Evolutionary conservation across 1,139 yeast genomes (phyloP).

Genomic region (Citeromyces hawaiiensis): DNA sequence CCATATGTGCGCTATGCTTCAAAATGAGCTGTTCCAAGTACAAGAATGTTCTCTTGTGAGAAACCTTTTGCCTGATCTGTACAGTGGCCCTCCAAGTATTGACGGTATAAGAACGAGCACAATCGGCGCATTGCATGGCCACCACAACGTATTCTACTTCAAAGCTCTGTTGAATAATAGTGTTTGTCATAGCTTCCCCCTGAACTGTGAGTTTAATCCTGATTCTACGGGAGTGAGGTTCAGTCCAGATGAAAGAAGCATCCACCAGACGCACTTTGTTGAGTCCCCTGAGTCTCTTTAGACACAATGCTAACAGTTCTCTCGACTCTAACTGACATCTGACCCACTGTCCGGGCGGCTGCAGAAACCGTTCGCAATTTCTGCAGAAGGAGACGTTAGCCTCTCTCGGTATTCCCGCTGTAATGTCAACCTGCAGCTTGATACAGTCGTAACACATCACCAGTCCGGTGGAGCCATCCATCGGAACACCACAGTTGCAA

Average conservation of each 20-base stretch:
- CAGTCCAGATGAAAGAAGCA: constrained; percentile 97
- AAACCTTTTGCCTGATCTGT: constrained; percentile 94
- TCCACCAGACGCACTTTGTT: constrained; percentile 81
- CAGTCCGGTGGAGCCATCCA: constrained; percentile 88
- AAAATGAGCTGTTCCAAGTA: constrained; percentile 90
- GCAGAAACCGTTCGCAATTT: constrained; percentile 91
- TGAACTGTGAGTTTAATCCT: constrained; percentile 86
- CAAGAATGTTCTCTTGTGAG: constrained; percentile 91
- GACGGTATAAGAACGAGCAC: constrained; percentile 92
- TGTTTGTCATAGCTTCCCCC: constrained; percentile 89
- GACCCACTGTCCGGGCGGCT: constrained; percentile 93
- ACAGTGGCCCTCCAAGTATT: constrained; percentile 97
- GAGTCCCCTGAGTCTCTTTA: constrained; percentile 79
- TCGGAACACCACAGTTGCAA: constrained; percentile 97
- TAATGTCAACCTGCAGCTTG: constrained; percentile 83
- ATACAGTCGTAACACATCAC: constrained; percentile 98
- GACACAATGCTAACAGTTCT: constrained; percentile 81
- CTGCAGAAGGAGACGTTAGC: constrained; percentile 88
- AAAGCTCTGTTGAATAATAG: constrained; percentile 88
- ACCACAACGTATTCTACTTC: constrained; percentile 90
- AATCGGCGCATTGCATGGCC: constrained; percentile 97
- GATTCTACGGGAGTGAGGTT: constrained; percentile 94
- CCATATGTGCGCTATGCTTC: constrained; percentile 88
- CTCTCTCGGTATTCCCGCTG: constrained; percentile 93
- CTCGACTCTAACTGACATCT: constrained; percentile 84